These are phyloP conservation scores for Naganishia vishniacii DNA, from an alignment of 768 basidiomycete genomes.

Conservation along the genomic window DNA sequence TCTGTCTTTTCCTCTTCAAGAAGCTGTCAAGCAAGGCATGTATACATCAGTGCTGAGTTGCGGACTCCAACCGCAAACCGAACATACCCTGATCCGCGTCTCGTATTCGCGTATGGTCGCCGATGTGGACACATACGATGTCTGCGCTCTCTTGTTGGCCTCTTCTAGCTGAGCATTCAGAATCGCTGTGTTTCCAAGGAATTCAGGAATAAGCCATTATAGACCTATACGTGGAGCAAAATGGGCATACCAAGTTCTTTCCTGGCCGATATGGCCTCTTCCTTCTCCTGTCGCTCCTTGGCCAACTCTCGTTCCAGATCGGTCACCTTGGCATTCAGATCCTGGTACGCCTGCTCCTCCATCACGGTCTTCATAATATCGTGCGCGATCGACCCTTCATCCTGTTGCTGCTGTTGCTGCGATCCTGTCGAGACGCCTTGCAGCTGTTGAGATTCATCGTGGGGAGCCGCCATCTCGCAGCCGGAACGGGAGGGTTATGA, in stretches of 20 bases:
- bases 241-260: conserved; percentile 29
- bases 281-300: conserved; percentile 18
- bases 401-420: conserved; percentile 18
- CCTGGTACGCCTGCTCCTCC: conserved; percentile 27
- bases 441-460: conserved; percentile 7
- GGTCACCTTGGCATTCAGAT: conserved; percentile 20
- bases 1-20: conserved; percentile 25
- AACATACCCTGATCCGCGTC: conserved; percentile 23
- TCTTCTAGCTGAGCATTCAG: conserved; percentile 23
- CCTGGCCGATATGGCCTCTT: conserved; percentile 18
- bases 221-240: not conserved
- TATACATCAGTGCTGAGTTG: not conserved
- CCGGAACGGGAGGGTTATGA: not conserved
- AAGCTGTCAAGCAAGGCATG: not conserved
- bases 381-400: conserved; percentile 1
- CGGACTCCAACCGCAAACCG: not conserved
- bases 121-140: conserved; percentile 10
- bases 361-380: conserved; percentile 22
- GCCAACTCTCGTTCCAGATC: conserved; percentile 12
- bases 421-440: conserved; percentile 15
- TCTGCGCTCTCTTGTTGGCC: conserved; percentile 8
- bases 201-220: not conserved
- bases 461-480: conserved; percentile 14
- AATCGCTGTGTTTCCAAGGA: not conserved
- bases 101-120: conserved; percentile 19